These are phyloP conservation scores for Penicillium arizonense DNA, from an alignment of 495 filamentous ascomycete species.

Conservation along the genomic window DNA sequence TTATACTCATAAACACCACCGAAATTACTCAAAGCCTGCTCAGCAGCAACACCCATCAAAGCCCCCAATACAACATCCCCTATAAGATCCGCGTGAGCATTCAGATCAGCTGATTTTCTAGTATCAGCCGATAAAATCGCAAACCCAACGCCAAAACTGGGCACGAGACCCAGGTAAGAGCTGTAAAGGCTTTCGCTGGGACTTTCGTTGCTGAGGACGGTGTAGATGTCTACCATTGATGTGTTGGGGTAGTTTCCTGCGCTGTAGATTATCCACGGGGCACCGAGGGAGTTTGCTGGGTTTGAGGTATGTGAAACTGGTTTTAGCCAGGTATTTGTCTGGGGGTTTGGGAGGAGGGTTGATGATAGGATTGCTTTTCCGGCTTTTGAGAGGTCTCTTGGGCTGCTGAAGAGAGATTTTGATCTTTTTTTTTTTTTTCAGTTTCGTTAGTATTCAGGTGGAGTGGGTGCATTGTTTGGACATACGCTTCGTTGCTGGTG, in stretches of 20 bases:
- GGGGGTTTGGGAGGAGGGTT: conserved; percentile 35
- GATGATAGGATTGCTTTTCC: conserved; percentile 51
- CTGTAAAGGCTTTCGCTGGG: conserved; percentile 43
- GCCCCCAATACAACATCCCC: conserved; percentile 35
- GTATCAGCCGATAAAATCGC: conserved; percentile 42
- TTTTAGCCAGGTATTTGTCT: conserved; percentile 43
- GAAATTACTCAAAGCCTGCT: conserved; percentile 41
- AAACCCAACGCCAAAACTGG: conserved; percentile 52
- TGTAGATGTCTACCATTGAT: conserved; percentile 50
- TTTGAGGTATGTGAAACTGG: conserved; percentile 51
- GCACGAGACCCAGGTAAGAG: conserved; percentile 42
- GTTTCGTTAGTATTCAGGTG: neutral
- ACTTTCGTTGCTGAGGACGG: conserved; percentile 40
- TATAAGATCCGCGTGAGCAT: conserved; percentile 26
- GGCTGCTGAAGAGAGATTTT: conserved; percentile 28
- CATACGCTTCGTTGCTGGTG: conserved; percentile 22
- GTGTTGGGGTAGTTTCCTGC: conserved; percentile 21
- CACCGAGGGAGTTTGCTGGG: conserved; percentile 42
- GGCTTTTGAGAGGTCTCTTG: conserved; percentile 24
- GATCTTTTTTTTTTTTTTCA: conserved; percentile 21
- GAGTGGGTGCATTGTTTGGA: conserved; percentile 1
- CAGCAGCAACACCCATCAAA: conserved; percentile 41
- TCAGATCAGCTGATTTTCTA: conserved; percentile 18
- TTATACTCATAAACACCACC: conserved; percentile 36
- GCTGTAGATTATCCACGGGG: conserved; percentile 39